Evolutionary conservation across 169 alveolate genomes (phyloP), one percentile per base, ranked within the genome.

Genomic region (Eimeria tenella): DNA sequence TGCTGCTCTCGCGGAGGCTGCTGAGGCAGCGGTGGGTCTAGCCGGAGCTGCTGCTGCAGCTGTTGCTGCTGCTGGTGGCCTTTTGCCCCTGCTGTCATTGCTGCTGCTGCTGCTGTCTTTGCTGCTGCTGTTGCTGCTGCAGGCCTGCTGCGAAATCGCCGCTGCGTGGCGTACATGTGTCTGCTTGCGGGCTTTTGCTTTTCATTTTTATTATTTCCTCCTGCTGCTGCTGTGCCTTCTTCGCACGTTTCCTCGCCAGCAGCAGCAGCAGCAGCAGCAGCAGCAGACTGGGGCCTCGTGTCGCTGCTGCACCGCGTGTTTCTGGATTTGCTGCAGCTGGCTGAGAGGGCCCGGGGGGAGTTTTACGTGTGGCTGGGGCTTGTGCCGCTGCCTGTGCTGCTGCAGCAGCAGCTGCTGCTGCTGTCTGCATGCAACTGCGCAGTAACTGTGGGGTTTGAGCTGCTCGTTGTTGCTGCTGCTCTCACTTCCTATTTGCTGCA

Each of bases 371-470:
- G 77, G 77, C 77, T 68, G 77, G 77, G 77, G 77, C n/a, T 68
- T 0, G 77, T 68, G 9, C 77, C 77, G 11, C 77, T 68, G 31
- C n/a, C 42, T 13, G 11, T 23, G 77, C 77, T 7, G n/a, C 31
- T 68, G 77, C 77, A n/a, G 77, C 77, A 23, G 77, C 77, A 68
- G 77, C 77, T 68, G 77, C 31, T 68, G 77, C 77, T 68, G n/a
- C 77, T 68, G 11, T 68, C 77, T 68, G 77, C 77, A 8, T 68
- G 77, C 77, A 68, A 68, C 31, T 11, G n/a, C 13, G 42, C n/a
- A 10, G 11, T 1, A 7, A 68, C 77, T 15, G 49, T 68, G n/a
- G 77, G 42, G 42, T 68, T 13, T 23, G 77, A 68, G 77, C 42
- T 68, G 49, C n/a, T 68, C 31, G 77, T 23, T n/a, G 77, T 68